phyloP scores from a whole-genome alignment of 2,329 filamentous ascomycete species.

The Aureobasidium sp. region DNA sequence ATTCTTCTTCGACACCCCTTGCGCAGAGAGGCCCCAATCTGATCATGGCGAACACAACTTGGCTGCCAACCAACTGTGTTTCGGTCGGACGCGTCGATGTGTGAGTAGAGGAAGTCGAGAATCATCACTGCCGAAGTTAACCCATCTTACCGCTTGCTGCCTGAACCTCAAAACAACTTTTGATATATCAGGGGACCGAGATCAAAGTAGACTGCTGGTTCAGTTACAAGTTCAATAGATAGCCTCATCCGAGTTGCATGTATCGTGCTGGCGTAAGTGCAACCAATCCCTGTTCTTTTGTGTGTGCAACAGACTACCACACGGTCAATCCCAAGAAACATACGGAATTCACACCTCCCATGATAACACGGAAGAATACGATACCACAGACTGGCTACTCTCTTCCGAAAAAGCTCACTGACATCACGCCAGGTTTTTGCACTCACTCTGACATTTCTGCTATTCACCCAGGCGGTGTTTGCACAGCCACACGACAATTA shows the following conservation, averaged over 20 bases:
- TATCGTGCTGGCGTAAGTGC: not conserved
- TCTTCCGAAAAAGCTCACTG: not conserved
- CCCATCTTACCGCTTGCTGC: not conserved
- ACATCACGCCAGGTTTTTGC: not conserved
- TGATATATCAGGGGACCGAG: not conserved
- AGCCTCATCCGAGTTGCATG: not conserved
- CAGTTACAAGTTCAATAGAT: not conserved
- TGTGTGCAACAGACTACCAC: too few species aligned
- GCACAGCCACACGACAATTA: conserved; percentile 9
- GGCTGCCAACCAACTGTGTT: too few species aligned
- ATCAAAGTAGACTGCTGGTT: not conserved
- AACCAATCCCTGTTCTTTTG: not conserved
- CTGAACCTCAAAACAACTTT: not conserved
- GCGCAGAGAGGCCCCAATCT: too few species aligned
- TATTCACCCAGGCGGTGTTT: not conserved
- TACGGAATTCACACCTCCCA: too few species aligned
- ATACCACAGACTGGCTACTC: not conserved
- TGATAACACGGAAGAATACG: not conserved
- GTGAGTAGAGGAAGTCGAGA: too few species aligned
- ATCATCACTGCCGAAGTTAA: not conserved
- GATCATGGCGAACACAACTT: too few species aligned
- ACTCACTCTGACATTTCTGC: not conserved
- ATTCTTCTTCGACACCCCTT: too few species aligned
- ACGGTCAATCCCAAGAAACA: not conserved
- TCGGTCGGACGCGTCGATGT: too few species aligned